Base-by-base conservation (phyloP, 108 stramenopile species). In the Skeletonema potamos region DNA sequence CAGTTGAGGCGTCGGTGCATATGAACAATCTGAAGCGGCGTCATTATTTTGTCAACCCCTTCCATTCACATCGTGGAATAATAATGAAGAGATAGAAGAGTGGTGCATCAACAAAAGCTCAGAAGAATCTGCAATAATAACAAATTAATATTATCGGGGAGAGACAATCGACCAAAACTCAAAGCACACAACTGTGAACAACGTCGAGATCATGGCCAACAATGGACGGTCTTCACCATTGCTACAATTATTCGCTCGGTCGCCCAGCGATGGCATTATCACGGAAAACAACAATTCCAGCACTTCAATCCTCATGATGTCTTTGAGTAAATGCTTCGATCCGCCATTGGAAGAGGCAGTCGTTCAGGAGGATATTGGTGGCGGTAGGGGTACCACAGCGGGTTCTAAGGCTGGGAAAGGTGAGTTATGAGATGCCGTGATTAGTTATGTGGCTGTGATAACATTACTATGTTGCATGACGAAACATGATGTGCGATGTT, bases 281-380 rank as follows among this genome's bases (percentile, higher is more conserved):
- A 13, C 6, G 29, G 30, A 59, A 0, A 30, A 59, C 29, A 61
- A 61, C 4, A 32, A 61, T 61, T 15, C 6, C 18, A 34, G 18
- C 17, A 5, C 44, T 4, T 44, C 44, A 3, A 18, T 17, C 18
- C 44, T 46, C 44, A 61, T 61, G 30, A 36, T 1, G 5, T 61
- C 60, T 0, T 32, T 29, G 20, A 61, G 28, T 18, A 34, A 61
- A 61, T 34, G 34, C 12, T 61, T 34, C 4, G 60, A 30, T 20
- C 34, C 60, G n/a, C 34, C 60, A n/a, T 30, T 61, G 60, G 60
- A 61, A 7, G 60, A 61, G 20, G 60, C 60, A 4, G 17, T 61
- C 7, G 8, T 61, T 3, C 34, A 61, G 6, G 44, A 46, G 4
- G 1, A 46, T 46, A 7, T 4, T 7, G 6, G 34, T 7, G 6